phyloP scores from a whole-genome alignment of 805 yeast species.

The Wickerhamiella galacta region DNA sequence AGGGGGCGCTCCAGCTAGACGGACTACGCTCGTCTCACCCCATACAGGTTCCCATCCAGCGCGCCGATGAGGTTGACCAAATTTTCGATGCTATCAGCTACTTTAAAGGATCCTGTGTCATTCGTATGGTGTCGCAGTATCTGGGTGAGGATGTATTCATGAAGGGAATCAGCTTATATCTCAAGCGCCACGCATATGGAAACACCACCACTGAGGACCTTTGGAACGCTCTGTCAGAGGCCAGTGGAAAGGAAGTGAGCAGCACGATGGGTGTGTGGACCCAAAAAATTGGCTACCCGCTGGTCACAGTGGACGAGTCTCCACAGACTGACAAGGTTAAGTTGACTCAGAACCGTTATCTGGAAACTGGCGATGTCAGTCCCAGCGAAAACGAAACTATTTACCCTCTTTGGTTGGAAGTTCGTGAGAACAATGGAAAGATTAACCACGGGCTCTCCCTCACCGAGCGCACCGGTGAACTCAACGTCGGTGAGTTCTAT shows the following conservation, averaged over 20 bases:
- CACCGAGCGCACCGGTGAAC: conserved; percentile 30
- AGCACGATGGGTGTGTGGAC: conserved; percentile 57
- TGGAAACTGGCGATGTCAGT: conserved; percentile 43
- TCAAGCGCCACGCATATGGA: conserved; percentile 42
- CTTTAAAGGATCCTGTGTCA: conserved; percentile 62
- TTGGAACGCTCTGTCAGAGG: conserved; percentile 51
- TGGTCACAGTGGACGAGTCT: conserved; percentile 33
- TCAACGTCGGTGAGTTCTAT: conserved; percentile 33
- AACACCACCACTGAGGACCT: conserved; percentile 63
- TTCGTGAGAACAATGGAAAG: conserved; percentile 38
- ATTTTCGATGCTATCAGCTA: conserved; percentile 72
- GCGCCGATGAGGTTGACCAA: conserved; percentile 67
- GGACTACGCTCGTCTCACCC: conserved; percentile 62
- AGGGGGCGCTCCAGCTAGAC: conserved; percentile 58
- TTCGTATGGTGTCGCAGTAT: conserved; percentile 58
- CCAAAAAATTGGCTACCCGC: conserved; percentile 55
- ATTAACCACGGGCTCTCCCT: conserved; percentile 40
- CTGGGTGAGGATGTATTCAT: conserved; percentile 54
- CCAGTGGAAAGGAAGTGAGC: conserved; percentile 43
- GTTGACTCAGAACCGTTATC: conserved; percentile 42
- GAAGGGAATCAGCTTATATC: conserved; percentile 55
- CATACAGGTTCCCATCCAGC: conserved; percentile 62
- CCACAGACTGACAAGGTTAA: conserved; percentile 17
- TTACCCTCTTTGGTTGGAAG: conserved; percentile 40
- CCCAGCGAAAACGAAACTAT: conserved; percentile 38